Evolutionary conservation across 306 rosid species (phyloP).

Genomic region (Sesbania bispinosa): DNA sequence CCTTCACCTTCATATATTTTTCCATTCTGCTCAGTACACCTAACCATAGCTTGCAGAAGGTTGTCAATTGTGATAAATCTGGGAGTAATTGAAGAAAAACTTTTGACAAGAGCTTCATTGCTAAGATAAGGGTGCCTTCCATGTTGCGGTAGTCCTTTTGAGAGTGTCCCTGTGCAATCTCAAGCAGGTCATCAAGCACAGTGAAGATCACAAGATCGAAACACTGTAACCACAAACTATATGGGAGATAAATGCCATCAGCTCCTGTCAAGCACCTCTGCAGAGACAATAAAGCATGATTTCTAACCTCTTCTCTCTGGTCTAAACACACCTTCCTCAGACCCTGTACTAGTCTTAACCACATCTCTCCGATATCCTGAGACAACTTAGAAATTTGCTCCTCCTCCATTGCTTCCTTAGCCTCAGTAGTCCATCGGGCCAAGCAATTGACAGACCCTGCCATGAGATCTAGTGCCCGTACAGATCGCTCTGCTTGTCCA

Average conservation of each 20-base stretch:
- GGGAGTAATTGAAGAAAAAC: constrained; percentile 78
- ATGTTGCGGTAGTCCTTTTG: constrained; percentile 90
- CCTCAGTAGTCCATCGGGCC: constrained; percentile 65
- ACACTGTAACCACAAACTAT: constrained; percentile 70
- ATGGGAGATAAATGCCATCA: constrained; percentile 63
- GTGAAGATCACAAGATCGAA: constrained; percentile 91
- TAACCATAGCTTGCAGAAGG: constrained; percentile 94
- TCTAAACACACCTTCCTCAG: constrained; percentile 92
- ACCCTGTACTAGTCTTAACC: constrained; percentile 90
- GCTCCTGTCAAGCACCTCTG: constrained; percentile 83
- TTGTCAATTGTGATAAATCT: constrained; percentile 67
- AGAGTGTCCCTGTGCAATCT: constrained; percentile 87
- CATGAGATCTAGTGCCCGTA: constrained; percentile 85
- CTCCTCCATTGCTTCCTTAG: constrained; percentile 64
- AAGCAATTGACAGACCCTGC: constrained; percentile 82
- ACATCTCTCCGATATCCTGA: constrained; percentile 94
- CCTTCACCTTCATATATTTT: constrained; percentile 80
- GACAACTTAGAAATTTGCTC: constrained; percentile 66
- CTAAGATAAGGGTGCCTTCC: constrained; percentile 91
- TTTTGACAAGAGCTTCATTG: constrained; percentile 85
- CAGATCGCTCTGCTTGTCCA: constrained; percentile 87
- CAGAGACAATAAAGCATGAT: constrained; percentile 72
- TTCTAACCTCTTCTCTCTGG: constrained; percentile 98
- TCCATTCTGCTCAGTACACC: constrained; percentile 95
- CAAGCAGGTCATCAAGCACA: constrained; percentile 90